Base-by-base conservation (phyloP, 352 stramenopile genomes). In the Discostella stelligera region DNA sequence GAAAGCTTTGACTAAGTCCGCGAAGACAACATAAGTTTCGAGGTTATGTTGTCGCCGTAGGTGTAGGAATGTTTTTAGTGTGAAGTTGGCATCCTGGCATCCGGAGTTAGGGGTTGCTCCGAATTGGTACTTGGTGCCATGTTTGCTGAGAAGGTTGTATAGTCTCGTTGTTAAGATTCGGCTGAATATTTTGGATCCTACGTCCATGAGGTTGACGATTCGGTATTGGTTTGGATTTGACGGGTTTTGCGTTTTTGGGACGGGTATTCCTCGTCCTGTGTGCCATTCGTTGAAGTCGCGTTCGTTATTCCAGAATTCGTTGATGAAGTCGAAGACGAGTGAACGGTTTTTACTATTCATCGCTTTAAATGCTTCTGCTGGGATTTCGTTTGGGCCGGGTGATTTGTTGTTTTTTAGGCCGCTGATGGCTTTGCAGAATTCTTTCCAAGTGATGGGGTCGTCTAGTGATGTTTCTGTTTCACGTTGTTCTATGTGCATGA, bases 121-220 rank as follows among this genome's bases (percentile, higher is more conserved):
- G 27, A 32, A 32, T 32, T 32, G 27, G 27, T 32, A 32, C 27
- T 32, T 32, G 27, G 27, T 32, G 27, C 27, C 27, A 5, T 10
- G 64, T 48, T 27, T 84, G 70, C 18, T 79, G 77, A 4, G 72
- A 23, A n/a, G 63, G 60, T 65, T 80, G 77, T 5, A 84, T 85
- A 0, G 27, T 32, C 27, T 32, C 27, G 27, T 32, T 32, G 27
- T 32, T 6, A 32, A 5, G 5, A 32, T 32, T 32, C 27, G 27
- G 27, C 27, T 32, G 27, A 32, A 32, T 32, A 32, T 32, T 32
- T 32, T 32, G 27, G 71, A 81, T n/a, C 41, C 21, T 18, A 79
- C 62, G 41, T 81, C 71, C 58, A 81, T 78, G 20, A 79, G 30
- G 13, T 52, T 77, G 21, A 79, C 44, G 14, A 58, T 30, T 58